These are phyloP conservation scores for Brasenia schreberi DNA, from an alignment of 164 flowering plant genomes.

Conservation along the genomic window DNA sequence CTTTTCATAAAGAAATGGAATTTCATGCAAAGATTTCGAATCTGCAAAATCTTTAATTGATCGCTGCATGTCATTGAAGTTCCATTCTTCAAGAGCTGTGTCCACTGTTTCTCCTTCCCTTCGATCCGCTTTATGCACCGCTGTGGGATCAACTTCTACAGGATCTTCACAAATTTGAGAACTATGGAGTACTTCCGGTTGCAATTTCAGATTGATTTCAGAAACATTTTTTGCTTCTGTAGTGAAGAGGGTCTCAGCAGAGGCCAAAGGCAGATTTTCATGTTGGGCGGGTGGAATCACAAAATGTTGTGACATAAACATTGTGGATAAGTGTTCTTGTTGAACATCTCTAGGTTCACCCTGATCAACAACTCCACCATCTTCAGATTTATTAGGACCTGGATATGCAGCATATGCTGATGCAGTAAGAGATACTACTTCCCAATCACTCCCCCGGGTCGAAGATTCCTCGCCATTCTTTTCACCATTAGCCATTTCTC, in stretches of 20 bases:
- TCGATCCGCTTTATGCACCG: constrained; percentile 10
- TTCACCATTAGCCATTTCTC: constrained; percentile 32
- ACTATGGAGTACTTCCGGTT: background rate
- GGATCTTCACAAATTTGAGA: constrained; percentile 13
- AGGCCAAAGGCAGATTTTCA: constrained; percentile 53
- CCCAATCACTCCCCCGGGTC: constrained; percentile 87
- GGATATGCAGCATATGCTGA: constrained; percentile 93
- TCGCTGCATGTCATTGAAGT: background rate
- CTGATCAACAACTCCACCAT: constrained; percentile 10
- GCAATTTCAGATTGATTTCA: background rate
- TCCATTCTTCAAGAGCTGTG: constrained; percentile 31
- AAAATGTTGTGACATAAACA: constrained; percentile 89
- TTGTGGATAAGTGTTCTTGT: constrained; percentile 32
- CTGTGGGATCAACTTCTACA: background rate
- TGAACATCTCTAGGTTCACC: background rate
- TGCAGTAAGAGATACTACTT: constrained; percentile 90
- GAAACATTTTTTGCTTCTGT: background rate
- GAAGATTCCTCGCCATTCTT: constrained; percentile 30
- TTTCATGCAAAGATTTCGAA: constrained; percentile 36
- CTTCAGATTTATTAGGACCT: constrained; percentile 33
- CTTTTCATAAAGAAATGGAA: constrained; percentile 31
- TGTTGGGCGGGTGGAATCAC: constrained; percentile 74
- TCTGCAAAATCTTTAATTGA: constrained; percentile 18
- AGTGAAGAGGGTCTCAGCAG: constrained; percentile 8
- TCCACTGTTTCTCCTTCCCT: constrained; percentile 26